phyloP scores from a whole-genome alignment of 371 early-diverging fungal species.

The Actinomortierella wolfii region DNA sequence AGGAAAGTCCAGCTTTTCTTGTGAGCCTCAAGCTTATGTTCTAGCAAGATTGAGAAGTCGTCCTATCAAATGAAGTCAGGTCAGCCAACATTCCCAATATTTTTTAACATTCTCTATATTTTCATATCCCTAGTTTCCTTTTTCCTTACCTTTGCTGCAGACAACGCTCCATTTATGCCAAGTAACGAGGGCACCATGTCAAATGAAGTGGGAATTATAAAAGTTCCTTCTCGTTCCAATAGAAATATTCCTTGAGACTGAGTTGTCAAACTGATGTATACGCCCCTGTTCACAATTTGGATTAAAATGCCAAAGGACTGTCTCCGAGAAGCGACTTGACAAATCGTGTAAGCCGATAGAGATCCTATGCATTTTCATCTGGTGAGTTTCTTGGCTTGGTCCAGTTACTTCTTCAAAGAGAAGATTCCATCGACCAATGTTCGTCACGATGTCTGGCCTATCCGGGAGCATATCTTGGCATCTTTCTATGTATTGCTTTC shows the following conservation, averaged over 20 bases:
- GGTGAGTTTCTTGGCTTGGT: slow-evolving; percentile 9
- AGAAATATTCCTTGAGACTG: slow-evolving; percentile 15
- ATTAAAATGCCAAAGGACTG: slow-evolving; percentile 15
- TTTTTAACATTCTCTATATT: too few species aligned
- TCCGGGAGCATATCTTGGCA: slow-evolving; percentile 11
- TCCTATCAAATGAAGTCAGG: background rate
- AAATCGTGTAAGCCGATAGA: background rate
- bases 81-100: background rate
- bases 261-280: slow-evolving; percentile 13
- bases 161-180: too few species aligned
- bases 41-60: slow-evolving; percentile 1
- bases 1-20: slow-evolving; percentile 5
- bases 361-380: slow-evolving; percentile 8
- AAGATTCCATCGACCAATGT: slow-evolving; percentile 5
- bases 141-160: too few species aligned
- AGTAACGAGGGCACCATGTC: slow-evolving; percentile 7
- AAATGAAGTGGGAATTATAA: slow-evolving; percentile 11
- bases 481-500: slow-evolving; percentile 9
- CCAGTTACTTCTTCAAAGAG: slow-evolving; percentile 21
- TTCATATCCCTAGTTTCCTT: too few species aligned
- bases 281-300: slow-evolving; percentile 11
- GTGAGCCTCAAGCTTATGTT: background rate
- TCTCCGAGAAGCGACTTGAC: slow-evolving; percentile 1
- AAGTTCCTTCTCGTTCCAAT: slow-evolving; percentile 13
- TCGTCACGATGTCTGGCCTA: slow-evolving; percentile 15